Evolutionary conservation across 192 early-diverging fungal genomes (phyloP).

Genomic region (Entrophospora sp.): DNA sequence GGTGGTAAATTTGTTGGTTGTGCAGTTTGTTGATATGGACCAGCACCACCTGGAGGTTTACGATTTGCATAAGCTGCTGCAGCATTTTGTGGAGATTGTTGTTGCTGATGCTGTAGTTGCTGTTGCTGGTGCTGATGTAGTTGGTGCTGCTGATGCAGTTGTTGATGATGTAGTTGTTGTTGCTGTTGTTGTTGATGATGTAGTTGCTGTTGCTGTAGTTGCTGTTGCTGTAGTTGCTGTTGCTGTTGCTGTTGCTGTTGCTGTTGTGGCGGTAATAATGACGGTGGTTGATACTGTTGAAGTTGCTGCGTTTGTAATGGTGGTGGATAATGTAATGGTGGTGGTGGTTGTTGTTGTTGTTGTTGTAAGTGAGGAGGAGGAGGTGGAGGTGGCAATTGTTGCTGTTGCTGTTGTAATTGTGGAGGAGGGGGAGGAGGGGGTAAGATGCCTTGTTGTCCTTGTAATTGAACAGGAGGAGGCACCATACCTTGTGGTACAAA

Average conservation of each 20-base stretch:
- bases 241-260: background rate
- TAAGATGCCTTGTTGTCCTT: slow-evolving; percentile 21
- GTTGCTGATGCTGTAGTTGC: slow-evolving; percentile 21
- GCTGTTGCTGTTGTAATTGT: background rate
- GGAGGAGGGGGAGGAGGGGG: slow-evolving; percentile 21
- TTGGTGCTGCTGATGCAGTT: slow-evolving; percentile 21
- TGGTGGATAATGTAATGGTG: background rate
- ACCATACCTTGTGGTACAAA: slow-evolving; percentile 9
- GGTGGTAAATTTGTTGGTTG: too few relatives aligned
- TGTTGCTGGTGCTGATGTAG: slow-evolving; percentile 21
- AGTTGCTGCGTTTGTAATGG: slow-evolving; percentile 25
- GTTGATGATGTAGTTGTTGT: too few relatives aligned
- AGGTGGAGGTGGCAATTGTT: slow-evolving; percentile 18
- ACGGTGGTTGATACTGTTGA: slow-evolving; percentile 25
- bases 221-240: slow-evolving; percentile 2
- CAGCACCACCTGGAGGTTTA: too few relatives aligned
- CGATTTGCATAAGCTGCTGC: too few relatives aligned
- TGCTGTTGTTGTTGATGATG: slow-evolving; percentile 27
- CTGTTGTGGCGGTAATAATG: slow-evolving; percentile 18
- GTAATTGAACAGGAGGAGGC: slow-evolving; percentile 22
- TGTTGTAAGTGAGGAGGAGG: slow-evolving; percentile 23
- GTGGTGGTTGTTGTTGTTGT: background rate
- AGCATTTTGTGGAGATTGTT: slow-evolving; percentile 25
- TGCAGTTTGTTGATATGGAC: too few relatives aligned
- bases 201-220: slow-evolving; percentile 23